phyloP scores from a whole-genome alignment of 768 basidiomycete species.

The Cystofilobasidium macerans region DNA sequence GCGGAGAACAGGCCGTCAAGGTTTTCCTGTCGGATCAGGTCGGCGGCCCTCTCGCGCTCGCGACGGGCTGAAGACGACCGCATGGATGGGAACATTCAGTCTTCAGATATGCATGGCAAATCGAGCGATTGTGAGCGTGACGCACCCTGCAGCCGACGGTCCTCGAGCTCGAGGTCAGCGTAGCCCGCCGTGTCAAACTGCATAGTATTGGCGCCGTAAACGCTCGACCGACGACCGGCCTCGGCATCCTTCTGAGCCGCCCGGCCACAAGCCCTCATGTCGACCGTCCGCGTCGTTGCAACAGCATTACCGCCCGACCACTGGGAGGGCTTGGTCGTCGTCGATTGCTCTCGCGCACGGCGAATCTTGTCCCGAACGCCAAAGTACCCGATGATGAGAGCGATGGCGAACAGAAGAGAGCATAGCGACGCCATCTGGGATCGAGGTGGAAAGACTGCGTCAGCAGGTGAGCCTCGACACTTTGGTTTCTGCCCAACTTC shows the following conservation, averaged over 20 bases:
- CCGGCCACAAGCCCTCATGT: background rate
- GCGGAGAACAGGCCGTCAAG: background rate
- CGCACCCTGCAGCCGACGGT: background rate
- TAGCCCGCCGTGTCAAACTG: conserved; percentile 5
- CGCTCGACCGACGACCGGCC: background rate
- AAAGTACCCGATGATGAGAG: conserved; percentile 3
- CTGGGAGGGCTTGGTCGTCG: background rate
- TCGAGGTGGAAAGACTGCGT: background rate
- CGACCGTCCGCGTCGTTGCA: background rate
- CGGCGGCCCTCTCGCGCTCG: conserved; percentile 6
- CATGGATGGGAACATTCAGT: background rate
- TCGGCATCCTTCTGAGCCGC: background rate
- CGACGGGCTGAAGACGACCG: conserved; percentile 3
- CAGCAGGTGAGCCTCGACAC: too few species aligned
- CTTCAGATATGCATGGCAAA: too few species aligned
- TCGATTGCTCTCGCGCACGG: too few species aligned
- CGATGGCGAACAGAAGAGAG: background rate
- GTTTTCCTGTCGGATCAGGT: conserved; percentile 3
- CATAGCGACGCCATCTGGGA: conserved; percentile 9
- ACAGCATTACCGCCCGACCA: background rate
- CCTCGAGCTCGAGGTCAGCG: background rate
- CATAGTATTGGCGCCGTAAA: background rate
- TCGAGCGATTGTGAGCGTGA: background rate
- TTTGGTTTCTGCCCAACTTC: too few species aligned
- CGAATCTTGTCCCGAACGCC: background rate